phyloP scores from a whole-genome alignment of 176 grass and related monocot species.

The Oryza meyeriana region DNA sequence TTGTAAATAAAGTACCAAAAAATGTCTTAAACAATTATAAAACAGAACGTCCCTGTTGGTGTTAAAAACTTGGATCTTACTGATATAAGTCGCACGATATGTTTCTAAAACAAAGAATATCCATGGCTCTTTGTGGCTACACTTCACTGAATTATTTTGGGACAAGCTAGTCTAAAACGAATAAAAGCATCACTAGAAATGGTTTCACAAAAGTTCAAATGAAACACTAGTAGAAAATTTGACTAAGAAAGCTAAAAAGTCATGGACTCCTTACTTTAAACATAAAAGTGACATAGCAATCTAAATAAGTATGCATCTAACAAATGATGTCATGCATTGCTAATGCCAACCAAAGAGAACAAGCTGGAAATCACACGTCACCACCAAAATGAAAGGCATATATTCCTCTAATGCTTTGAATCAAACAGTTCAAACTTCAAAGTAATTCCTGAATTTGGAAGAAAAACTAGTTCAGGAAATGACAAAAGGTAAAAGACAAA shows the following conservation, averaged over 20 bases:
- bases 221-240: not conserved
- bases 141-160: not conserved
- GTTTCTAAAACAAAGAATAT: not conserved
- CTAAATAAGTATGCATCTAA: conserved; percentile 5
- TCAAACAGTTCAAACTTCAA: not conserved
- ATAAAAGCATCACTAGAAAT: conserved; percentile 1
- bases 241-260: not conserved
- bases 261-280: not conserved
- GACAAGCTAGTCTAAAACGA: not conserved
- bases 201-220: not conserved
- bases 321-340: not conserved
- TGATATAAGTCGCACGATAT: not conserved
- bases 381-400: not conserved
- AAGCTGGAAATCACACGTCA: not conserved
- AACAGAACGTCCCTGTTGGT: not conserved
- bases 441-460: not conserved
- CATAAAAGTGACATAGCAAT: not conserved
- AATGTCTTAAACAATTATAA: not conserved
- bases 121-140: not conserved
- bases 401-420: not conserved
- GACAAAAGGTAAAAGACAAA: not conserved
- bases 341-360: not conserved
- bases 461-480: conserved; percentile 1
- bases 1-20: conserved; percentile 15
- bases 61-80: not conserved